phyloP scores from a whole-genome alignment of 202 grass and related monocot genomes.

The Panicum virgatum region DNA sequence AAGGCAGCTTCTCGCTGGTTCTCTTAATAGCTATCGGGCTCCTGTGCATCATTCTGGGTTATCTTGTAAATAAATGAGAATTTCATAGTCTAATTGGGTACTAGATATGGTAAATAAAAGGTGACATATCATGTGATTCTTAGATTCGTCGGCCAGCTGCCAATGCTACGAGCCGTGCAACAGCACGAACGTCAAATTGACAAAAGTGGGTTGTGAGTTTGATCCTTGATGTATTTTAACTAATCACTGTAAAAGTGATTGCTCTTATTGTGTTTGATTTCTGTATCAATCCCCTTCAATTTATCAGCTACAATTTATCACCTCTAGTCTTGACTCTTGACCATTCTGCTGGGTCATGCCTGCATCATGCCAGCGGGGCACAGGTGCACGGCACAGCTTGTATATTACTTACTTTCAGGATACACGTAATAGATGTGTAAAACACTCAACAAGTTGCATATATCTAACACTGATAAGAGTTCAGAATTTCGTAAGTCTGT shows the following conservation, averaged over 20 bases:
- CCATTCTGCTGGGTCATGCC: background rate
- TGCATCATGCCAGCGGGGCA: background rate
- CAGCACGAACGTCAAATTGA: background rate
- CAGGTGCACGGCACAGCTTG: background rate
- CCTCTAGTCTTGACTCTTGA: too few species aligned
- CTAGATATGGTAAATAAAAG: slow-evolving; percentile 46
- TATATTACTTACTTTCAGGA: background rate
- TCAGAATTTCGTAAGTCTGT: background rate
- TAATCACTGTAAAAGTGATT: slow-evolving; percentile 31
- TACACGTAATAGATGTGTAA: background rate
- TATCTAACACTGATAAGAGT: background rate
- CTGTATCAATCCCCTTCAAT: background rate
- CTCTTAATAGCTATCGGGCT: slow-evolving; percentile 47
- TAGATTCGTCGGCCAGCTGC: slow-evolving; percentile 17
- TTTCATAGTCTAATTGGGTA: slow-evolving; percentile 16
- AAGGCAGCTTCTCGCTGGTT: slow-evolving; percentile 47
- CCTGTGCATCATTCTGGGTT: slow-evolving; percentile 58
- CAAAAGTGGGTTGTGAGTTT: slow-evolving; percentile 29
- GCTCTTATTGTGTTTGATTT: background rate
- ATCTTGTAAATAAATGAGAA: slow-evolving; percentile 63
- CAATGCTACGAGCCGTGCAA: slow-evolving; percentile 32
- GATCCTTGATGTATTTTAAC: slow-evolving; percentile 35
- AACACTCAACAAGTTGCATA: too few species aligned
- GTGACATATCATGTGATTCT: slow-evolving; percentile 15
- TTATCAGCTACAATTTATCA: background rate